These are phyloP conservation scores for Neopestalotiopsis rosae DNA, from an alignment of 2,329 filamentous ascomycete genomes.

Conservation along the genomic window DNA sequence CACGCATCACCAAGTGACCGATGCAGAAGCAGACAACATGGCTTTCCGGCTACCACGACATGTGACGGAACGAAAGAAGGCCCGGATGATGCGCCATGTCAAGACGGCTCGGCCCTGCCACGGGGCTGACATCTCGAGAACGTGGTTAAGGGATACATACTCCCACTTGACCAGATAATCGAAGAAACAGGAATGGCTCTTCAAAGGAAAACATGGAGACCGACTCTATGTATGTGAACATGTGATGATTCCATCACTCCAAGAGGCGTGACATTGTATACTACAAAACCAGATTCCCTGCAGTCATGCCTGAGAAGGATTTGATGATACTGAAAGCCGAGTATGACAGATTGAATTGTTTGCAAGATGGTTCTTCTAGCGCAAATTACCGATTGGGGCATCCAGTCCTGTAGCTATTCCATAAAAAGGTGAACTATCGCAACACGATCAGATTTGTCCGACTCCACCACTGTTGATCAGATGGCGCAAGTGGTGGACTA, in stretches of 20 bases:
- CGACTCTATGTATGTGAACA: too few relatives aligned
- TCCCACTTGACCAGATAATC: background rate
- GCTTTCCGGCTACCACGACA: background rate
- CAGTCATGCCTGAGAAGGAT: background rate
- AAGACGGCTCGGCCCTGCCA: background rate
- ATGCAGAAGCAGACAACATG: background rate
- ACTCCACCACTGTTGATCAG: background rate
- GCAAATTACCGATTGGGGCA: background rate
- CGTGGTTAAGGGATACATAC: background rate
- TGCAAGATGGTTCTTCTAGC: background rate
- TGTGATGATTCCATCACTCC: background rate
- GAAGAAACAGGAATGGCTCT: too few relatives aligned
- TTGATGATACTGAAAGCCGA: background rate
- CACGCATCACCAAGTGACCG: background rate
- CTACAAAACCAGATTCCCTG: too few relatives aligned
- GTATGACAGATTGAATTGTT: background rate
- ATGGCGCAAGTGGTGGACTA: background rate
- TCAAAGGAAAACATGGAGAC: too few relatives aligned
- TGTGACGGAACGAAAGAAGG: background rate
- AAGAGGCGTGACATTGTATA: background rate
- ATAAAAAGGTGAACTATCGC: background rate
- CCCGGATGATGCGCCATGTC: background rate
- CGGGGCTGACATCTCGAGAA: background rate
- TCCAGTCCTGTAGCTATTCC: background rate
- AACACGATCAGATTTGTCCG: background rate